Conservation (phyloP, 2,329 filamentous ascomycete species). For the Cadophora gregata region DNA sequence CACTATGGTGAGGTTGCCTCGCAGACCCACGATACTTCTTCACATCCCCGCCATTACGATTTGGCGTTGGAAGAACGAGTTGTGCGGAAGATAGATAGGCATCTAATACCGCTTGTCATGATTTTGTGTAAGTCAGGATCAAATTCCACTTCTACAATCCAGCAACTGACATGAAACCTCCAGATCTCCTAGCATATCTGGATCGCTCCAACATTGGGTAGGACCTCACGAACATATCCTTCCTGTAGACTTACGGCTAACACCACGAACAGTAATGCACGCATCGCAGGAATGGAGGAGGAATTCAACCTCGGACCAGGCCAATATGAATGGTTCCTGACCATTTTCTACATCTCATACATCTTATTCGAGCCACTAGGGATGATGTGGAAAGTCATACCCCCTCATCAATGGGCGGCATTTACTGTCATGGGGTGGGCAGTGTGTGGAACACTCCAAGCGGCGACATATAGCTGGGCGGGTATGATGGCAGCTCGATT, state of each 20-base stretch:
- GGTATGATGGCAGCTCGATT: conserved; percentile 47
- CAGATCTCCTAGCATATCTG: conserved; percentile 54
- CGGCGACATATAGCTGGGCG: conserved; percentile 42
- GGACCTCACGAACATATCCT: neutral
- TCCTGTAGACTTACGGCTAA: neutral
- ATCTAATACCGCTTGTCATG: conserved; percentile 52
- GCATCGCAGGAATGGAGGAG: conserved; percentile 58
- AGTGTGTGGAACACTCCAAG: conserved; percentile 53
- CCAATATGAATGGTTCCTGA: conserved; percentile 49
- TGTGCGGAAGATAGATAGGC: conserved; percentile 62
- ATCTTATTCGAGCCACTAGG: conserved; percentile 50
- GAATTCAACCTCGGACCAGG: conserved; percentile 54
- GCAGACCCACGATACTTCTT: neutral
- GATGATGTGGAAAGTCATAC: conserved; percentile 48
- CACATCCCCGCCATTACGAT: conserved; percentile 27
- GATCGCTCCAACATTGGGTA: conserved; percentile 58
- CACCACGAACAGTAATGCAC: conserved; percentile 52
- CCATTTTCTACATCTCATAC: conserved; percentile 49
- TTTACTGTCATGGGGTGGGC: conserved; percentile 46
- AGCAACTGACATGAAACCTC: neutral
- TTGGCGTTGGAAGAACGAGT: conserved; percentile 53
- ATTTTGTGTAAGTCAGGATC: conserved; percentile 32
- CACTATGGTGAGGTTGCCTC: neutral
- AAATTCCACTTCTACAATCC: neutral
- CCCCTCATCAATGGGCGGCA: conserved; percentile 48